Evolutionary conservation across 768 basidiomycete genomes (phyloP).

Genomic region (Asterophora parasitica): DNA sequence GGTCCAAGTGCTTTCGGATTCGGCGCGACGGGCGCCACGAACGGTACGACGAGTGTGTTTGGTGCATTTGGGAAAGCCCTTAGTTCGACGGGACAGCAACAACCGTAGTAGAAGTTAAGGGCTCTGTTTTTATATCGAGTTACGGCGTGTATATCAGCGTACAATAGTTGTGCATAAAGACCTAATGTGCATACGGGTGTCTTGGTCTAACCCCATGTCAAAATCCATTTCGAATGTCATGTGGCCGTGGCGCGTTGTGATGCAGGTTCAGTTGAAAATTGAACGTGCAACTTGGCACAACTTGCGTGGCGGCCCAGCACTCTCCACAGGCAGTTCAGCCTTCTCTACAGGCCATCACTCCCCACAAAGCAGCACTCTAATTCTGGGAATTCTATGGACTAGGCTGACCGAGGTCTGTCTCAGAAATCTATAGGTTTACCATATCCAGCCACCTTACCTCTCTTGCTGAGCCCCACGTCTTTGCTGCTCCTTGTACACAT

Average conservation of each 20-base stretch:
- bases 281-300: too few species aligned
- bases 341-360: too few species aligned
- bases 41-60: conserved; percentile 7
- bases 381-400: conserved; percentile 6
- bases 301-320: too few species aligned
- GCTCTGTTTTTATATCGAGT: conserved; percentile 1
- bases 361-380: too few species aligned
- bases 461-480: conserved; percentile 2
- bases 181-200: conserved; percentile 5
- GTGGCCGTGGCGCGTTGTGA: conserved; percentile 1
- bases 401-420: conserved; percentile 4
- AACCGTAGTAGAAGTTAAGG: conserved; percentile 11
- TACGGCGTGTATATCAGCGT: conserved; percentile 14
- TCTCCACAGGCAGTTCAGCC: too few species aligned
- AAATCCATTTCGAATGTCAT: background rate
- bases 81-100: conserved; percentile 23
- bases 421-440: background rate
- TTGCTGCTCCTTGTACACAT: conserved; percentile 4
- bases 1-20: conserved; percentile 29
- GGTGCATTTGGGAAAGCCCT: conserved; percentile 17
- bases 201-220: background rate
- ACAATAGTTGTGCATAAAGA: conserved; percentile 10
- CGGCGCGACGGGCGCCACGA: conserved; percentile 11
- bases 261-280: too few species aligned
- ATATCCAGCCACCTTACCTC: background rate